Evolutionary conservation across 2,329 filamentous ascomycete species (phyloP).

Genomic region (Colletotrichum somersetense): DNA sequence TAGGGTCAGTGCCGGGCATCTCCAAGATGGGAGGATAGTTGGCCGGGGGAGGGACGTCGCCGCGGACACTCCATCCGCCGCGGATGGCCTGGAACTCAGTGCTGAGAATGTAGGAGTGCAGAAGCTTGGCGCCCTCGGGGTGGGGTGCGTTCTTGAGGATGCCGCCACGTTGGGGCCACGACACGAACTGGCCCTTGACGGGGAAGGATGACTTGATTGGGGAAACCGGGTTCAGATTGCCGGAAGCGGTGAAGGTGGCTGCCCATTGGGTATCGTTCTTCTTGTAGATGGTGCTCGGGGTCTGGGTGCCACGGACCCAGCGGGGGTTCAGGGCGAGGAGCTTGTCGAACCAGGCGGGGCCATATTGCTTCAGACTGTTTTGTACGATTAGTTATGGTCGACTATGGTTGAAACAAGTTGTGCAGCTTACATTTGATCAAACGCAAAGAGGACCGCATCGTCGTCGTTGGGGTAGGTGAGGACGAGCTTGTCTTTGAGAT

Average conservation of each 20-base stretch:
- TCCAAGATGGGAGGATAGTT: conserved; percentile 49
- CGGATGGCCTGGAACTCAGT: conserved; percentile 52
- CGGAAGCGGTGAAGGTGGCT: conserved; percentile 51
- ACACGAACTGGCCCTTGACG: conserved; percentile 56
- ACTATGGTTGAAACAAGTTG: not conserved
- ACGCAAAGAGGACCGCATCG: conserved; percentile 66
- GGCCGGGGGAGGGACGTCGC: conserved; percentile 49
- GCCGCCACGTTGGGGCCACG: conserved; percentile 62
- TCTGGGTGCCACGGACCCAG: conserved; percentile 66
- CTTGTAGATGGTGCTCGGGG: conserved; percentile 53
- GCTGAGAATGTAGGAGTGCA: conserved; percentile 61
- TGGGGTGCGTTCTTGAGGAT: conserved; percentile 63
- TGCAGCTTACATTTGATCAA: conserved; percentile 59
- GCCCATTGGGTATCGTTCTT: conserved; percentile 48
- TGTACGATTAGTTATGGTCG: not conserved
- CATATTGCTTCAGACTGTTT: conserved; percentile 55
- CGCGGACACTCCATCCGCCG: conserved; percentile 51
- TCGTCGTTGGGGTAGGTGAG: conserved; percentile 71
- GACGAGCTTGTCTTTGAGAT: conserved; percentile 66
- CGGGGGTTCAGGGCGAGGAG: conserved; percentile 62
- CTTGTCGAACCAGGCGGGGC: conserved; percentile 60
- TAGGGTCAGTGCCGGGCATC: conserved; percentile 51
- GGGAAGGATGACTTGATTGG: conserved; percentile 49
- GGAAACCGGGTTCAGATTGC: conserved; percentile 40
- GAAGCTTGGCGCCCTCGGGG: conserved; percentile 64